These are phyloP conservation scores for Ustilago bromivora DNA, from an alignment of 1,284 basidiomycete genomes.

Conservation along the genomic window DNA sequence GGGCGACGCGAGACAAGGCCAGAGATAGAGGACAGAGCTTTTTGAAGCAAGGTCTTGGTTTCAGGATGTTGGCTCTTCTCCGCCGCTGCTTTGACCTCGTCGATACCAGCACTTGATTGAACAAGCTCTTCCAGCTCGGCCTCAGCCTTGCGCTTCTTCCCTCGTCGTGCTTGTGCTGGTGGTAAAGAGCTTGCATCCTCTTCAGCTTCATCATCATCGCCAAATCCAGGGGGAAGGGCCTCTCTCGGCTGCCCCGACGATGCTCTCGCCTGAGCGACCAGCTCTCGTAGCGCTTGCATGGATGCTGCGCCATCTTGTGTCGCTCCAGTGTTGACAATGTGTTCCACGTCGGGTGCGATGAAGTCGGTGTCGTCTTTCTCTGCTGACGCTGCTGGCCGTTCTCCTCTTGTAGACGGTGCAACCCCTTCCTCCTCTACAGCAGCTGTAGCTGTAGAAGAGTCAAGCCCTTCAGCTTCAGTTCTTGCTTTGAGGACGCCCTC, in stretches of 20 bases:
- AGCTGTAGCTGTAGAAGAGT: not conserved
- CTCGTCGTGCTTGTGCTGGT: conserved; percentile 11
- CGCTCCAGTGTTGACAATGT: conserved; percentile 46
- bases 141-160: conserved; percentile 44
- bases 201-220: conserved; percentile 22
- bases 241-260: conserved; percentile 39
- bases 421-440: not conserved
- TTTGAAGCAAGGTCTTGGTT: conserved; percentile 40
- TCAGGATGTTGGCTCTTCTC: conserved; percentile 45
- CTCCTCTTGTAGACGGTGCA: not conserved
- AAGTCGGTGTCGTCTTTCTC: conserved; percentile 28
- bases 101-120: conserved; percentile 22
- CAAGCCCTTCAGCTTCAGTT: not conserved
- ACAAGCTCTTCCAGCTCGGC: conserved; percentile 35
- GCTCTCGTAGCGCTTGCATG: conserved; percentile 45
- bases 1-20: conserved; percentile 34
- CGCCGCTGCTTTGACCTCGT: conserved; percentile 34
- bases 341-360: conserved; percentile 43
- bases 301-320: conserved; percentile 34
- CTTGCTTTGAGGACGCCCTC: not conserved
- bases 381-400: not conserved
- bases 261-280: conserved; percentile 42
- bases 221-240: conserved; percentile 43
- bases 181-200: not conserved
- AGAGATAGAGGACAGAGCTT: conserved; percentile 38